Evolutionary conservation across 2,329 filamentous ascomycete species (phyloP), one percentile per base, ranked within the genome.

Genomic region (Colletotrichum nymphaeae): DNA sequence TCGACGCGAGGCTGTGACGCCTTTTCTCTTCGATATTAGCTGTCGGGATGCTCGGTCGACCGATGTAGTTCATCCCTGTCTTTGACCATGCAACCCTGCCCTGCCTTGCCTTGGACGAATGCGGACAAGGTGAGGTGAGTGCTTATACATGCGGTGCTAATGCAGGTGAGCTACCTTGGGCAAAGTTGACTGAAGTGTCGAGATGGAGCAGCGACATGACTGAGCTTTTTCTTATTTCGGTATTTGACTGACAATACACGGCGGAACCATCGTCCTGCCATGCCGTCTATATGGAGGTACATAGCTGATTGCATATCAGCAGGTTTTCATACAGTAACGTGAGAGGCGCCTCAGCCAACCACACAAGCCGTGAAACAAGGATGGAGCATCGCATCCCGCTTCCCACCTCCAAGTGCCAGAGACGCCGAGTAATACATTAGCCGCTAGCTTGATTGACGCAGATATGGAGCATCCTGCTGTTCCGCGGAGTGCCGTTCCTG

Each of bases 11-110:
- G 53, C 58, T 62, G 63, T 53, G n/a, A 5, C 32, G 9, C 5
- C 52, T 37, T 52, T 12, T 22, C 35, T 19, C 60, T 35, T 28
- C n/a, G 35, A 71, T 65, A 28, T 28, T 69, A 7, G 37, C 35
- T 14, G 22, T 42, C 67, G 71, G 67, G 71, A 73, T 71, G 46
- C 71, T 73, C 71, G 71, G 71, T 63, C 56, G 67, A n/a, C 55
- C 60, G 46, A 49, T 8, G 52, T 35, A 30, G 35, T 22, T 49
- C 24, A 70, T 62, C 71, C 71, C 71, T 73, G 67, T 52, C 49
- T 16, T 11, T 28, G 30, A 19, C 24, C 46, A 46, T 64, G 56
- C 55, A 56, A 42, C 12, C 57, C 63, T 56, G 35, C 32, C 26
- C 16, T 16, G 59, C n/a, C 59, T 35, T 55, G 22, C 58, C 19